Conservation (phyloP, 345 rosid species). For the Balakata baccata region DNA sequence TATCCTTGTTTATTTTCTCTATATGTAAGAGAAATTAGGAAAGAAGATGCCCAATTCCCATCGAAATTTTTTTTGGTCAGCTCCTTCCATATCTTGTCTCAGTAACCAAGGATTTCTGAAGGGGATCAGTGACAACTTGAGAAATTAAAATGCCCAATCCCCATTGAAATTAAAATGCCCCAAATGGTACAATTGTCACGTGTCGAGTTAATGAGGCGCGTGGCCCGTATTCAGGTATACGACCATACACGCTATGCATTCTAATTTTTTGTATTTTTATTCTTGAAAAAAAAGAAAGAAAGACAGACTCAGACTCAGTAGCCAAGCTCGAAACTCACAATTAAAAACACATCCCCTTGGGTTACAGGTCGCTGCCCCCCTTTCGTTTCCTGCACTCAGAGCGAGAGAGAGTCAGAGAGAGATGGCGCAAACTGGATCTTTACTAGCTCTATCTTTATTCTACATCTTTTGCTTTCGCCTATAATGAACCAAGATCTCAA, state of each 20-base stretch:
- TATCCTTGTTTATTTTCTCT: too few relatives aligned
- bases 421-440: conserved; percentile 28
- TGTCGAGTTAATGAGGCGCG: conserved; percentile 36
- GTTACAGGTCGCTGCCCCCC: neutral
- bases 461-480: conserved; percentile 20
- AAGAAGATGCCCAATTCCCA: too few relatives aligned
- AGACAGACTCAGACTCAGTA: too few relatives aligned
- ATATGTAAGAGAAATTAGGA: too few relatives aligned
- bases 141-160: too few relatives aligned
- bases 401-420: conserved; percentile 14
- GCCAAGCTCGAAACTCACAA: conserved; percentile 11
- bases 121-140: too few relatives aligned
- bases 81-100: too few relatives aligned
- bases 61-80: too few relatives aligned
- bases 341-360: conserved; percentile 18
- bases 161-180: too few relatives aligned
- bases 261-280: too few relatives aligned
- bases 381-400: conserved; percentile 6
- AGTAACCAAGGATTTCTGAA: too few relatives aligned
- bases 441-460: conserved; percentile 19
- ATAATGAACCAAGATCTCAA: conserved; percentile 40
- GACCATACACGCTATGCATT: conserved; percentile 19
- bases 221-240: conserved; percentile 33
- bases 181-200: conserved; percentile 30
- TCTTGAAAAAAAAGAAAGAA: too few relatives aligned